phyloP scores from a whole-genome alignment of 306 rosid species.

The Hippophae rhamnoides region DNA sequence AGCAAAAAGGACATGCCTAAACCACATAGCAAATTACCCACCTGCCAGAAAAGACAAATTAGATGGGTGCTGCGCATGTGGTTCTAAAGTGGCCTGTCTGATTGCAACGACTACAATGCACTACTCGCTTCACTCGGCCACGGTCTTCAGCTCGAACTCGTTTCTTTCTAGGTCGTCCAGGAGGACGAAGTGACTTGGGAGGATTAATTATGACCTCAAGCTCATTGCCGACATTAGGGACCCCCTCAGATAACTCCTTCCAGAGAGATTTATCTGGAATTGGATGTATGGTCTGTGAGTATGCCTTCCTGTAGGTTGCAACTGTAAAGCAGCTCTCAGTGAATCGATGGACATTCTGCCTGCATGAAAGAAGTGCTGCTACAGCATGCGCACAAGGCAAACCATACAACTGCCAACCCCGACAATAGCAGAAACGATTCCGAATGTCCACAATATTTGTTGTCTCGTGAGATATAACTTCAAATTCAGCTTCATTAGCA shows the following conservation, averaged over 20 bases:
- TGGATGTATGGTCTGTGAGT: constrained; percentile 83
- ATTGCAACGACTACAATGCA: constrained; percentile 90
- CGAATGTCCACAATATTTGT: constrained; percentile 65
- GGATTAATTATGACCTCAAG: constrained; percentile 48
- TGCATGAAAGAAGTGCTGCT: constrained; percentile 77
- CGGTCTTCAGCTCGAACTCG: constrained; percentile 83
- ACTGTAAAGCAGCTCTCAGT: constrained; percentile 84
- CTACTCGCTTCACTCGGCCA: constrained; percentile 74
- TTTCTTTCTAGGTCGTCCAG: constrained; percentile 77
- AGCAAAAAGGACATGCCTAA: constrained; percentile 14
- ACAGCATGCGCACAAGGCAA: constrained; percentile 89
- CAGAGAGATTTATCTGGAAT: constrained; percentile 78
- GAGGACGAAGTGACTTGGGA: constrained; percentile 75
- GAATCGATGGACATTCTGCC: constrained; percentile 82
- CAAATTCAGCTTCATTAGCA: constrained; percentile 84
- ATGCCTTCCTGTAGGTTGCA: constrained; percentile 75
- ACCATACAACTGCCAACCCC: constrained; percentile 85
- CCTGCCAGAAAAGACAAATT: constrained; percentile 5
- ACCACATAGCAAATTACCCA: neutral
- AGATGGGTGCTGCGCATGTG: constrained; percentile 85
- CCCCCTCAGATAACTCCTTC: constrained; percentile 60
- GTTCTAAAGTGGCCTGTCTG: constrained; percentile 89
- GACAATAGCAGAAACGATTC: constrained; percentile 67
- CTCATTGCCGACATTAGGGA: constrained; percentile 30
- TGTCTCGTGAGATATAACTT: constrained; percentile 74